Evolutionary conservation across 2,329 filamentous ascomycete genomes (phyloP).

Genomic region (Macrophomina pseudophaseolina): DNA sequence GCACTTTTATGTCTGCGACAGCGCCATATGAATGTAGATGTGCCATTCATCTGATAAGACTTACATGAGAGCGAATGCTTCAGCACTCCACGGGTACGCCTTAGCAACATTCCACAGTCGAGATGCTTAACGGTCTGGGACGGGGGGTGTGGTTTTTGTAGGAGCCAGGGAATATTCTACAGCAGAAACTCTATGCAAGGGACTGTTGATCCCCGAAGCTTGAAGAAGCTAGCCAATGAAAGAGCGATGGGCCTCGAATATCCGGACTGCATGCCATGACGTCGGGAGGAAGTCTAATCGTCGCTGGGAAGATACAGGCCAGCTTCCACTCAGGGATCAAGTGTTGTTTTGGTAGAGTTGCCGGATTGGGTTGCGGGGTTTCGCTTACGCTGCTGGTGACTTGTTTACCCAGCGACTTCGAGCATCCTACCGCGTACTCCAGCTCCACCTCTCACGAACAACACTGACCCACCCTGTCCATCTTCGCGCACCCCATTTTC

Average conservation of each 20-base stretch:
- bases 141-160: too few relatives aligned
- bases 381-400: constrained; percentile 15
- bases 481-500: constrained; percentile 14
- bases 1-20: too few relatives aligned
- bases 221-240: neutral
- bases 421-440: constrained; percentile 16
- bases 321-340: neutral
- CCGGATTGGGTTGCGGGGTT: constrained; percentile 19
- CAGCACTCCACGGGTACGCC: too few relatives aligned
- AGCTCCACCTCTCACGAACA: constrained; percentile 10
- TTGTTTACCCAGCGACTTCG: constrained; percentile 22
- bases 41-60: too few relatives aligned
- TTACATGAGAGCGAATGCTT: too few relatives aligned
- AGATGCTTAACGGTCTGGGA: too few relatives aligned
- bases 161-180: neutral
- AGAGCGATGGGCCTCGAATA: too few relatives aligned
- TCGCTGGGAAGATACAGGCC: neutral
- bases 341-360: constrained; percentile 8
- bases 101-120: too few relatives aligned
- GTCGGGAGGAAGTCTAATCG: neutral
- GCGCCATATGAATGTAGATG: neutral
- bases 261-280: too few relatives aligned
- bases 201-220: neutral
- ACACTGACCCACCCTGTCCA: constrained; percentile 2
- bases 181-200: neutral